Evolutionary conservation across 176 grass and related monocot species (phyloP), one percentile per base, ranked within the genome.

Genomic region (Lolium perenne): DNA sequence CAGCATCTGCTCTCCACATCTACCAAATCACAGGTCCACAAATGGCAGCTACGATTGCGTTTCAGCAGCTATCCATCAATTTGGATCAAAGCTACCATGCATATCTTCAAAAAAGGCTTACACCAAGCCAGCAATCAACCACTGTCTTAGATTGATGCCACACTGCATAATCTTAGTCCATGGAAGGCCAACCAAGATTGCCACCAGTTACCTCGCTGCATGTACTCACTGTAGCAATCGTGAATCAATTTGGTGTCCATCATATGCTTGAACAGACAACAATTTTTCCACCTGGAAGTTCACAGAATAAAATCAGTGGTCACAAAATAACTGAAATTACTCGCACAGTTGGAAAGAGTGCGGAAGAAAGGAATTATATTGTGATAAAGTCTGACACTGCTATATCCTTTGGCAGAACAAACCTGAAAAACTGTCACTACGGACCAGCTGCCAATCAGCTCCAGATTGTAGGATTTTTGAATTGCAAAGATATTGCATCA

Each of bases 401-500:
- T 80, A 4, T 10, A 68, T 87, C 14, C 14, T 67, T 74, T 51
- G 78, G 72, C n/a, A 62, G 21, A 80, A 68, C 78, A 79, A 74
- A 84, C 88, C 77, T 89, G 74, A 15, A 59, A 48, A 74, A 65
- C 45, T 83, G 49, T 77, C 38, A 51, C 38, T 38, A 77, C 46
- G 13, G 23, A 63, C 64, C 54, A 77, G 61, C 59, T 77, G 21
- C 10, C 25, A 54, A 82, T 94, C 65, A 94, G 43, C 63, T 92
- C 93, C 96, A 95, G 83, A 92, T 95, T 62, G 86, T 86, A 89
- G 85, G 90, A 89, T 95, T 92, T 86, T 91, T 98, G 83, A 92
- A 95, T 54, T 91, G 93, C 71, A 87, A 87, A 79, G 88, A 95
- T 87, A 95, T 92, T n/a, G 86, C 86, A n/a, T 98, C 96, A 55